Conservation (phyloP, 2,329 filamentous ascomycete species). For the Arthrinium puccinioides region DNA sequence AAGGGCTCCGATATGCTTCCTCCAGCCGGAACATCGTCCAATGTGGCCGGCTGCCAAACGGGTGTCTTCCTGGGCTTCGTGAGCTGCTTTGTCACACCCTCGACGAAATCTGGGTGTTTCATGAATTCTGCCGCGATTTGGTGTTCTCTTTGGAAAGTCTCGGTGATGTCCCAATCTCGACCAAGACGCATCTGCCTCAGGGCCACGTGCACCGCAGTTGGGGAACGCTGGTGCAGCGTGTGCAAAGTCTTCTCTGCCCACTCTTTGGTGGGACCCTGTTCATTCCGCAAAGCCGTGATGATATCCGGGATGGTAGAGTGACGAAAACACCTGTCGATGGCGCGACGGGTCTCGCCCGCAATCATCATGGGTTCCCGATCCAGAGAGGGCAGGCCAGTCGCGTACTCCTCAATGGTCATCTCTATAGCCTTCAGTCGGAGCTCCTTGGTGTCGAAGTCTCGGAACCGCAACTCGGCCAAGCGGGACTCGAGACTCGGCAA, state of each 20-base stretch:
- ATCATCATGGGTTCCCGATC: conserved; percentile 60
- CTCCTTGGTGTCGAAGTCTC: conserved; percentile 60
- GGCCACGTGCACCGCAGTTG: conserved; percentile 79
- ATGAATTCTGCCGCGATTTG: conserved; percentile 84
- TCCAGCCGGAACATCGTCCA: conserved; percentile 56
- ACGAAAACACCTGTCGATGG: conserved; percentile 79
- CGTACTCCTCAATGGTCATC: conserved; percentile 85
- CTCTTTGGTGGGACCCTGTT: conserved; percentile 44
- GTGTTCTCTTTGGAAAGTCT: conserved; percentile 82
- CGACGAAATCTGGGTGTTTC: conserved; percentile 81
- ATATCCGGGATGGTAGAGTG: conserved; percentile 63
- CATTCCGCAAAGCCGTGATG: conserved; percentile 56
- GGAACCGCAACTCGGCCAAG: conserved; percentile 82
- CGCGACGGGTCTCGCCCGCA: conserved; percentile 62
- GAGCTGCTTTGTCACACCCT: conserved; percentile 80
- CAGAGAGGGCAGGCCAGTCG: conserved; percentile 65
- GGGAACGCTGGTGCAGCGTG: conserved; percentile 72
- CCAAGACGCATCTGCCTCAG: conserved; percentile 77
- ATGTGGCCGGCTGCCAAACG: conserved; percentile 66
- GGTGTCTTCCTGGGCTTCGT: conserved; percentile 49
- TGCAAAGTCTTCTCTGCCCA: conserved; percentile 77
- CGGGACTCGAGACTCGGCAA: conserved; percentile 75
- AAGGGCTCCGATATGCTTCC: conserved; percentile 57
- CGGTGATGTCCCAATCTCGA: conserved; percentile 66
- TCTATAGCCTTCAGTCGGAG: conserved; percentile 69